Percentiles rank a stretch among this genome's conserved stretches.
Evolutionary conservation across 306 rosid species (phyloP).

Genomic region (Cicer chorassanicum): DNA sequence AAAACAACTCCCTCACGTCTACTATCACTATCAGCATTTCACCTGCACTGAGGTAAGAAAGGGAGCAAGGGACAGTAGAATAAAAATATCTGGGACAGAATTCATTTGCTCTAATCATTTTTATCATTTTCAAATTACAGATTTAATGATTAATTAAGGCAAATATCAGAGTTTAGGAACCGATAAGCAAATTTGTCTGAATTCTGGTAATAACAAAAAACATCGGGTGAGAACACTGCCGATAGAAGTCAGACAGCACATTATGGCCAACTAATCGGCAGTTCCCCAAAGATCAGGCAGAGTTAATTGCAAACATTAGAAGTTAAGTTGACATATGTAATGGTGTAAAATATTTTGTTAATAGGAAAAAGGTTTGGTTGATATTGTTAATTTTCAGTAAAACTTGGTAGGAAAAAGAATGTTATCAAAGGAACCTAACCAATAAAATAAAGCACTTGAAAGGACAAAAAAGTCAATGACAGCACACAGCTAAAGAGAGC

Average conservation of each 20-base stretch:
- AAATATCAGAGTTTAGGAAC: neutral
- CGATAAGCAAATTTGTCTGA: neutral
- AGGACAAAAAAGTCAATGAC: constrained; percentile 8
- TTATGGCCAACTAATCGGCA: constrained; percentile 1
- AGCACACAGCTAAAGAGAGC: neutral
- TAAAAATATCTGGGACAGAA: constrained; percentile 15
- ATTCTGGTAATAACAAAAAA: constrained; percentile 1
- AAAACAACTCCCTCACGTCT: neutral
- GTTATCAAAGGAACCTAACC: neutral
- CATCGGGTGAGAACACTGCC: neutral
- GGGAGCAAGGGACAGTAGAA: neutral
- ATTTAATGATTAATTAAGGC: neutral
- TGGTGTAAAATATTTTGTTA: neutral
- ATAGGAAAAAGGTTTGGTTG: neutral
- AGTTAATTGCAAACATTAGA: constrained; percentile 12
- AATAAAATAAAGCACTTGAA: neutral
- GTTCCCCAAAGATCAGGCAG: constrained; percentile 1
- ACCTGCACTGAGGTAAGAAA: neutral
- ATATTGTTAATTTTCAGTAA: neutral
- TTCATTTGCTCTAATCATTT: neutral
- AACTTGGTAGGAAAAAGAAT: neutral
- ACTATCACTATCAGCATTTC: neutral
- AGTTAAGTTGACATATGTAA: neutral
- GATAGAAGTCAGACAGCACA: constrained; percentile 9
- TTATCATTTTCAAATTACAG: constrained; percentile 8